Conservation (phyloP, 1,284 basidiomycete species). For the Rhodotorula sp. region DNA sequence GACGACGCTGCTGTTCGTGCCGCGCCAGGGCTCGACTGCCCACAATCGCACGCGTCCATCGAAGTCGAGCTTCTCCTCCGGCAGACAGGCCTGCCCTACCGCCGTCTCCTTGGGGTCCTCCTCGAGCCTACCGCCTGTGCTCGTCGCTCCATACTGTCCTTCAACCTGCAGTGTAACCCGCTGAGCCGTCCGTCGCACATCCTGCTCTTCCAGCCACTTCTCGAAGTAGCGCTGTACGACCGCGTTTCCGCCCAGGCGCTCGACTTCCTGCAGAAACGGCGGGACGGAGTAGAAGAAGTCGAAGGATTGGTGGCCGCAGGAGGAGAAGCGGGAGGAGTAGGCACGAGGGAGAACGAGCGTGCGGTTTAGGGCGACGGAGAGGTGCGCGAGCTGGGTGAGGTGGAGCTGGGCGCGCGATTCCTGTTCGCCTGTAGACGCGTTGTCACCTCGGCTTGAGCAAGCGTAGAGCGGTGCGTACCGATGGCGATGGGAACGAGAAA, state of each 20-base stretch:
- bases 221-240: slow-evolving; percentile 35
- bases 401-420: slow-evolving; percentile 45
- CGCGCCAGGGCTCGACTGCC: background rate
- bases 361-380: slow-evolving; percentile 42
- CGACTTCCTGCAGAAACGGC: slow-evolving; percentile 13
- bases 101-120: background rate
- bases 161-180: slow-evolving; percentile 33
- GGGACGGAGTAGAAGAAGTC: slow-evolving; percentile 40
- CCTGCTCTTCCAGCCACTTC: slow-evolving; percentile 35
- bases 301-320: slow-evolving; percentile 42
- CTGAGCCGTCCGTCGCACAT: slow-evolving; percentile 4
- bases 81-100: background rate
- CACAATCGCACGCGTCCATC: background rate
- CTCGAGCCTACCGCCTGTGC: background rate
- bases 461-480: slow-evolving; percentile 1
- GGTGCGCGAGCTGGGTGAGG: slow-evolving; percentile 44
- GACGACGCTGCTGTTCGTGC: background rate
- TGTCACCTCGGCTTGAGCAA: background rate
- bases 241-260: slow-evolving; percentile 25
- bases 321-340: slow-evolving; percentile 37
- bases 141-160: background rate
- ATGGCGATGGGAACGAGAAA: slow-evolving; percentile 41
- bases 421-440: slow-evolving; percentile 38
- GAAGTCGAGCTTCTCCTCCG: slow-evolving; percentile 2
- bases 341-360: slow-evolving; percentile 46